A percentile compares a stretch with the other conserved stretches of the same genome.
Conservation (phyloP, 2,329 filamentous ascomycete species). For the Knufia fluminis region DNA sequence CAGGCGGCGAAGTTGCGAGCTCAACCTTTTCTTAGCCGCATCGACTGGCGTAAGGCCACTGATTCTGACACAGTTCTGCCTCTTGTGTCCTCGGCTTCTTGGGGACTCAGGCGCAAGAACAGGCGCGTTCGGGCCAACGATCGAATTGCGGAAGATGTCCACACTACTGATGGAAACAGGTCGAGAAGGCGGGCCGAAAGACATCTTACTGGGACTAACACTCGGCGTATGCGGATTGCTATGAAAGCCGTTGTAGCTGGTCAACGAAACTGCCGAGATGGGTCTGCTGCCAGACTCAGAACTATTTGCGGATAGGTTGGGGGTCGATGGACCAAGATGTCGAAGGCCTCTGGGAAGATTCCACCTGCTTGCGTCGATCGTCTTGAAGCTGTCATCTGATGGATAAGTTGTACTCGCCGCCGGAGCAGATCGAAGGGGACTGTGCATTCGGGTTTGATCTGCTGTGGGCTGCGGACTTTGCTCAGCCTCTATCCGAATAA, state of each 20-base stretch:
- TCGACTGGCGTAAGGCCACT: constrained; percentile 25
- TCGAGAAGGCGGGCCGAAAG: constrained; percentile 2
- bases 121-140: constrained; percentile 9
- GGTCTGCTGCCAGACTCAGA: neutral
- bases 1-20: constrained; percentile 24
- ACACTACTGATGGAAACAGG: constrained; percentile 20
- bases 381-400: constrained; percentile 13
- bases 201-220: neutral
- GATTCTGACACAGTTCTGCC: constrained; percentile 37
- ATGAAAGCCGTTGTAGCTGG: neutral
- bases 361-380: constrained; percentile 15
- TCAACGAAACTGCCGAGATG: neutral
- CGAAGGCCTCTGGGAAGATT: neutral
- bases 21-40: constrained; percentile 27
- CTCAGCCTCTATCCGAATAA: neutral
- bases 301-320: neutral
- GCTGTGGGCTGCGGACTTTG: neutral
- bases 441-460: neutral
- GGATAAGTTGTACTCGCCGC: constrained; percentile 3
- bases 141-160: constrained; percentile 13
- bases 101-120: constrained; percentile 12
- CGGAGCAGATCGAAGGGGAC: neutral
- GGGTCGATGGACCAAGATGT: neutral
- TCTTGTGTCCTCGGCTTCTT: constrained; percentile 29
- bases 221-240: neutral